Evolutionary conservation across 23 red algal genomes (phyloP), one percentile per base, ranked within the genome.

Genomic region (Chondrus crispus): DNA sequence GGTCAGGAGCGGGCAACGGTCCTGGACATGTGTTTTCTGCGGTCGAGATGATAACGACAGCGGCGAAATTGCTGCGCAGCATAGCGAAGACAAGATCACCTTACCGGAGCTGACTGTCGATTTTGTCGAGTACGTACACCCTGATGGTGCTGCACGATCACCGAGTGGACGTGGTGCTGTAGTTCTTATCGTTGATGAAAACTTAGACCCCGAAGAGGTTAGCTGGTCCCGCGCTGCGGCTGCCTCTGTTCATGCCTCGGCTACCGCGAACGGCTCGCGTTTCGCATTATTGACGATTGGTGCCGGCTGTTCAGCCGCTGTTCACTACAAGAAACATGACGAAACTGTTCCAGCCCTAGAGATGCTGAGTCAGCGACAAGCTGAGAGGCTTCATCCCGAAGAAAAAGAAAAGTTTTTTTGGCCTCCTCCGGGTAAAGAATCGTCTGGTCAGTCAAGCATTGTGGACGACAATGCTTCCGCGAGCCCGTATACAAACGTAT

Each of bases 351-450:
- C 42, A 5, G 36, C 45, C 3, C 7, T 92, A 60, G 66, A 75
- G 46, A 73, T 82, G 60, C 46, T 92, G 55, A 73, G 89, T 63
- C 50, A 55, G 5, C 66, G 54, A 16, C 58, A 62, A 18, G 79
- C 62, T n/a, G 75, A 57, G 74, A 58, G 62, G 14, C 62, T 92
- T 28, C 48, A 62, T 4, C 16, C 62, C 9, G 62, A 69, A 20
- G 88, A 84, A 19, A 84, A 82, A 66, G 89, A 92, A 39, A 57
- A 79, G 3, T 92, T 92, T 43, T 92, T 92, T 84, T 60, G 69
- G 39, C 40, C 54, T 40, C 41, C 72, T 5, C 19, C 76, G 30
- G 42, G 68, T 20, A 74, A 32, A 24, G 18, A 8, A n/a, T 9
- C 46, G 8, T 8, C 11, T 11, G 78, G 13, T 63, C 45, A 7